Evolutionary conservation across 352 stramenopile species (phyloP).

Genomic region (Pythium grandisporangium): DNA sequence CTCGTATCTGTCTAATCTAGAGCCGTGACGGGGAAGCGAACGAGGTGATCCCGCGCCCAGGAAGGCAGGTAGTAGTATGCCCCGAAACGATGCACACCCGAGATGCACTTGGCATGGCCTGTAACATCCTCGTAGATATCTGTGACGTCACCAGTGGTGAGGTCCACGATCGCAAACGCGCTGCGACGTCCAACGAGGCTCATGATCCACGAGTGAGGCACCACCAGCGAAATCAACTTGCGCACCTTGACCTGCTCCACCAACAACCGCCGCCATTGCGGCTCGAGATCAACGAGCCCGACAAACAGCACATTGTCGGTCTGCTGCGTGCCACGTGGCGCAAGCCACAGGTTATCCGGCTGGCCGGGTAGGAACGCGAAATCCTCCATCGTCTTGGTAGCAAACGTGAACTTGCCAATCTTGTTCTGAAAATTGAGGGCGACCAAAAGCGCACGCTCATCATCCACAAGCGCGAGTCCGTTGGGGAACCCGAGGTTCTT

Average conservation of each 20-base stretch:
- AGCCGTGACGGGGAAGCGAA: constrained; percentile 23
- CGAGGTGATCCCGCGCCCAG: constrained; percentile 28
- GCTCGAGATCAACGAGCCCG: constrained; percentile 22
- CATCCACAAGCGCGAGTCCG: constrained; percentile 28
- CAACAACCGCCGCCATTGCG: constrained; percentile 15
- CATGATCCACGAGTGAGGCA: constrained; percentile 25
- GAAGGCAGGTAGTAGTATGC: constrained; percentile 49
- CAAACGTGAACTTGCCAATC: constrained; percentile 36
- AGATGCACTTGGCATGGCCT: constrained; percentile 25
- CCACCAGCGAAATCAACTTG: constrained; percentile 43
- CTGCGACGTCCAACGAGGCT: constrained; percentile 21
- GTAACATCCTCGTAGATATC: constrained; percentile 37
- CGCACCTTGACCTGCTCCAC: constrained; percentile 29
- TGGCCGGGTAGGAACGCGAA: constrained; percentile 51
- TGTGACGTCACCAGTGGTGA: constrained; percentile 27
- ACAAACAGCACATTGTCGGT: constrained; percentile 31
- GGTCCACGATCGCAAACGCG: constrained; percentile 34
- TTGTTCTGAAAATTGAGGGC: constrained; percentile 47
- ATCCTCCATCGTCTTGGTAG: constrained; percentile 29
- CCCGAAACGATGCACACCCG: constrained; percentile 25
- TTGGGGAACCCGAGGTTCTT: constrained; percentile 34
- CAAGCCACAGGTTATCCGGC: constrained; percentile 41
- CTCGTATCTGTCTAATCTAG: constrained; percentile 1
- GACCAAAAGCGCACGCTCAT: constrained; percentile 27
- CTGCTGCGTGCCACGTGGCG: constrained; percentile 17